phyloP scores from a whole-genome alignment of 306 rosid species.

The Herpetospermum pedunculosum region DNA sequence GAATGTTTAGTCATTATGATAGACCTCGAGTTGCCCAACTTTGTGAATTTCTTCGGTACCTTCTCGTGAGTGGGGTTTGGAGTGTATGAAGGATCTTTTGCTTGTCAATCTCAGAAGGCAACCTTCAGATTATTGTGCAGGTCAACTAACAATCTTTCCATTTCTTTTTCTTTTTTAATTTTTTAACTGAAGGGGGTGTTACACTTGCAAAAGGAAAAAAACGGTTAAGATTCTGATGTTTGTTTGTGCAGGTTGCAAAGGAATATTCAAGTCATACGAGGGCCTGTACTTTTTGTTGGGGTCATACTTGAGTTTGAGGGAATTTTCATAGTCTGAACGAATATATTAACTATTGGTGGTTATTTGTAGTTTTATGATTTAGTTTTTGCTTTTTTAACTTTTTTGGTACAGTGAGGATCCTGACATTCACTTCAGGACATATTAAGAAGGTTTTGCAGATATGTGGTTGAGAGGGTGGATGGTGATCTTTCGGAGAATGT shows the following conservation, averaged over 20 bases:
- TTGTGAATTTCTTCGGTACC: slow-evolving; percentile 94
- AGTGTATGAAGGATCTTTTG: slow-evolving; percentile 97
- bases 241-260: slow-evolving; percentile 71
- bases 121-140: slow-evolving; percentile 98
- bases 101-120: slow-evolving; percentile 94
- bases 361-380: slow-evolving; percentile 4
- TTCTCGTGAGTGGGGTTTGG: slow-evolving; percentile 94
- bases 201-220: neutral
- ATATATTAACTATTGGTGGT: slow-evolving; percentile 4
- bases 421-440: slow-evolving; percentile 95
- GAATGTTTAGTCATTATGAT: slow-evolving; percentile 98
- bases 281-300: slow-evolving; percentile 96
- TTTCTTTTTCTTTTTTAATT: neutral
- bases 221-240: neutral
- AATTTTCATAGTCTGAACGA: neutral
- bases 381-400: neutral
- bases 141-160: slow-evolving; percentile 18
- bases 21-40: slow-evolving; percentile 96
- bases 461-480: slow-evolving; percentile 98
- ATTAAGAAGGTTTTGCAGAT: slow-evolving; percentile 90
- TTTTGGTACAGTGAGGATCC: slow-evolving; percentile 91
- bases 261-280: slow-evolving; percentile 92
- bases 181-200: neutral
- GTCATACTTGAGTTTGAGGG: slow-evolving; percentile 96
- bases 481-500: slow-evolving; percentile 90